Conservation (phyloP, 352 stramenopile species). For the Phytophthora vignae region DNA sequence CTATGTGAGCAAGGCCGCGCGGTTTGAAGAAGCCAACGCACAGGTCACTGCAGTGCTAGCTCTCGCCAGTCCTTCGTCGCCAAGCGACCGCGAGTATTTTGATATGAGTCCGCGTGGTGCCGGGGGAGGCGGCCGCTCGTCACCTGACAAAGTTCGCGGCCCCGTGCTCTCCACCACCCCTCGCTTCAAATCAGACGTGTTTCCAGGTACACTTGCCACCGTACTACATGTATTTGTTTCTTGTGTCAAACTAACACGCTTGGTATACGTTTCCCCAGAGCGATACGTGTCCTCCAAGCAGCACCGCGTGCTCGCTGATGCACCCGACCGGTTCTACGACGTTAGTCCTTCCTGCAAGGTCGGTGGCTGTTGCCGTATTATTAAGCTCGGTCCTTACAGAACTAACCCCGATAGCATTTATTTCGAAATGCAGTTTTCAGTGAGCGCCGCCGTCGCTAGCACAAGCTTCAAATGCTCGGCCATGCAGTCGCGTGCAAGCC, state of each 20-base stretch:
- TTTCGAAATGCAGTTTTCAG: conserved; percentile 67
- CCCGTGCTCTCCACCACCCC: conserved; percentile 67
- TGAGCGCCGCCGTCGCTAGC: conserved; percentile 68
- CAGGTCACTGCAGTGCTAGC: conserved; percentile 60
- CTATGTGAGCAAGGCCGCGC: conserved; percentile 64
- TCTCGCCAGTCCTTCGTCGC: conserved; percentile 21
- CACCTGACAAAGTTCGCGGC: conserved; percentile 51
- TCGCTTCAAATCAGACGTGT: conserved; percentile 73
- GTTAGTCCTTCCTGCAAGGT: conserved; percentile 74
- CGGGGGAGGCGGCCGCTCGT: conserved; percentile 23
- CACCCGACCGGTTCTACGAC: conserved; percentile 77
- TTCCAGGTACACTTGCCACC: conserved; percentile 50
- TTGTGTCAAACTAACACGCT: not conserved
- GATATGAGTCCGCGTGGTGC: conserved; percentile 24
- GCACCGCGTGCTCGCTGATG: conserved; percentile 57
- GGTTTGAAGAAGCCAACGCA: conserved; percentile 64
- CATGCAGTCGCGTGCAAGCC: conserved; percentile 65
- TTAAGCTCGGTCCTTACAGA: not conserved
- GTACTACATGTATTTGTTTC: too few relatives aligned
- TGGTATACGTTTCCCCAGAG: conserved; percentile 40
- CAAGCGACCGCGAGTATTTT: conserved; percentile 18
- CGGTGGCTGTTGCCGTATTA: not conserved
- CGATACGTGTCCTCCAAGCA: conserved; percentile 77
- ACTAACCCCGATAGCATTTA: too few relatives aligned
- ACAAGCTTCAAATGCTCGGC: conserved; percentile 71